Base-by-base conservation (phyloP, 768 basidiomycete genomes). In the Suillus weaverae region DNA sequence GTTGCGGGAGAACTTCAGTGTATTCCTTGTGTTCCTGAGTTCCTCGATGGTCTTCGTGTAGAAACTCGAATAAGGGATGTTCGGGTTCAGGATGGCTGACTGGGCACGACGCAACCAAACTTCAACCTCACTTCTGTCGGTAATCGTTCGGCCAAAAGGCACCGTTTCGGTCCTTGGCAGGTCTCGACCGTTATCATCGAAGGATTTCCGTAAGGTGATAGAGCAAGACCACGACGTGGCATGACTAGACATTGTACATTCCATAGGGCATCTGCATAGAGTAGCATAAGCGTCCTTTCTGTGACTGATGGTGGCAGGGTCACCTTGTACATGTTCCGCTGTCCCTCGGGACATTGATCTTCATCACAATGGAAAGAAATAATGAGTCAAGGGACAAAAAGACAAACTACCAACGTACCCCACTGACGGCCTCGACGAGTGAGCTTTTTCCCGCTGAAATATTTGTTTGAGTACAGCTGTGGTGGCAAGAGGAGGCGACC, bases 71-170 rank as follows among this genome's bases (percentile, higher is more conserved):
- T 74, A 62, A 8, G 76, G 61, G 14, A 80, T 62, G 13, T 77
- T 72, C 0, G 84, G 84, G 61, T 81, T 80, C 10, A 89, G 76
- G 30, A 88, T 78, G 0, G 87, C 87, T 0, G 82, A 79, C 68
- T 89, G 88, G 0, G 89, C 88, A 4, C 88, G 79, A 33, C 86
- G 81, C 14, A 89, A 77, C 74, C 79, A 80, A 3, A 81, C 67
- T 62, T 89, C 88, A 8, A 90, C 82, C 0, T 75, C 67, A 1
- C 48, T 38, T 53, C 79, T 83, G 54, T 85, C 69, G 5, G 74
- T 74, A 38, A 88, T 72, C 2, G 68, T 33, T 0, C 70, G 67
- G 0, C 86, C 85, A 68, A 89, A 90, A 1, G 69, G 61, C 18
- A 69, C 65, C 59, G 79, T 74, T 1, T 22, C n/a, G 35, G 76